Evolutionary conservation across 805 yeast genomes (phyloP).

Genomic region (Brettanomyces naardenensis): DNA sequence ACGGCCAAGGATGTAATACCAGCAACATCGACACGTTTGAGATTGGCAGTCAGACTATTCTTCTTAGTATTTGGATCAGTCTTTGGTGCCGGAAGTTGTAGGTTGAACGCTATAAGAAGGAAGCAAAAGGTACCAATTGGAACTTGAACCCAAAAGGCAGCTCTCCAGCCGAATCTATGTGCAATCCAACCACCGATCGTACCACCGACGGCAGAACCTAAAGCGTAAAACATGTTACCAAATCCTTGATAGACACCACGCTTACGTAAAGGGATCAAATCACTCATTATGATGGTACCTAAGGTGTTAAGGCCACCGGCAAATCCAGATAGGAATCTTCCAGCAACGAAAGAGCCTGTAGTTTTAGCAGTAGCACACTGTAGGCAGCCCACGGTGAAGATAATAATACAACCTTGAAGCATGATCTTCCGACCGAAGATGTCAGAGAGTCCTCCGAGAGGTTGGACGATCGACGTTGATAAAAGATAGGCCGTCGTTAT

Average conservation of each 20-base stretch:
- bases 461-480: conserved; percentile 68
- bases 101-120: conserved; percentile 31
- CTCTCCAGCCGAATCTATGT: conserved; percentile 57
- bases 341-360: conserved; percentile 39
- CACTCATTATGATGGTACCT: conserved; percentile 71
- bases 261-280: conserved; percentile 70
- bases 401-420: conserved; percentile 41
- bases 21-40: conserved; percentile 48
- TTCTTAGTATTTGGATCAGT: not conserved
- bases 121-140: conserved; percentile 37
- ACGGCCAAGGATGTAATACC: conserved; percentile 26
- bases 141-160: conserved; percentile 47
- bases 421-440: conserved; percentile 59
- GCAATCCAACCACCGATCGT: conserved; percentile 51
- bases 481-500: conserved; percentile 64
- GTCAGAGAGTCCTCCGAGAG: conserved; percentile 64
- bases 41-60: conserved; percentile 31
- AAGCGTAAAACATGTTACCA: conserved; percentile 69
- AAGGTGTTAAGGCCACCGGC: conserved; percentile 87
- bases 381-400: conserved; percentile 51
- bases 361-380: conserved; percentile 46
- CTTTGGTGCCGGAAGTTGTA: conserved; percentile 35
- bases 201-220: conserved; percentile 76
- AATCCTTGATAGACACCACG: conserved; percentile 84
- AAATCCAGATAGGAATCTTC: conserved; percentile 72